Base-by-base conservation (phyloP, 257 asterid species). In the Scutellaria galericulata region DNA sequence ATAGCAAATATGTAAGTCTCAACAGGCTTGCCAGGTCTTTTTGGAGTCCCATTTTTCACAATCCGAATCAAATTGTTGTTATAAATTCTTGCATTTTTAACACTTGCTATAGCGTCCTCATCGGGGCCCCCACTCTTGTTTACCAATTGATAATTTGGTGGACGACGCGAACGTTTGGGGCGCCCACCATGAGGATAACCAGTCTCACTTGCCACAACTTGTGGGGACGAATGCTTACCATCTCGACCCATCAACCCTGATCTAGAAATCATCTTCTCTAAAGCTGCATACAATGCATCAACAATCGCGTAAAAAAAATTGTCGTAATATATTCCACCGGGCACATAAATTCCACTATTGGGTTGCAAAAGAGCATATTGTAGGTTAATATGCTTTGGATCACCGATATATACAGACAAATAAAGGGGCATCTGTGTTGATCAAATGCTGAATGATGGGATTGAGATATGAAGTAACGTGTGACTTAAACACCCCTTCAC, bases 1-100 rank as follows among this genome's bases (percentile, higher is more conserved):
- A 72, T 54, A 8, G 71, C 78, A 50, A 77, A 77, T 6, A 77
- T 18, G 27, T 77, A 77, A 0, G 82, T 52, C 7, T 77, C 78
- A 0, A 72, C 40, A 3, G 35, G 67, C 3, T 5, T 0, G 7
- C 35, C 67, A 7, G 67, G 67, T 47, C 67, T 61, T 15, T 61
- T 61, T 6, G 67, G 67, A 6, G 67, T 24, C 27, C 27, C 27
- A 8, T 15, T 20, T 6, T 39, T 77, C 9, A 72, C 82, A 15
- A 41, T 47, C 0, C 48, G 48, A 35, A 72, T 40, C 75, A 72
- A 27, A 58, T 72, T 72, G 11, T 41, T 66, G 10, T 47, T 47
- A 4, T 66, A 77, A 5, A 40, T 56, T 44, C 75, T 52, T 0
- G 66, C 70, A 22, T 65, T 57, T 0, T 71, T 70, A 4, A 67